phyloP scores from a whole-genome alignment of 2,329 filamentous ascomycete species.

The Xylaria sp. region DNA sequence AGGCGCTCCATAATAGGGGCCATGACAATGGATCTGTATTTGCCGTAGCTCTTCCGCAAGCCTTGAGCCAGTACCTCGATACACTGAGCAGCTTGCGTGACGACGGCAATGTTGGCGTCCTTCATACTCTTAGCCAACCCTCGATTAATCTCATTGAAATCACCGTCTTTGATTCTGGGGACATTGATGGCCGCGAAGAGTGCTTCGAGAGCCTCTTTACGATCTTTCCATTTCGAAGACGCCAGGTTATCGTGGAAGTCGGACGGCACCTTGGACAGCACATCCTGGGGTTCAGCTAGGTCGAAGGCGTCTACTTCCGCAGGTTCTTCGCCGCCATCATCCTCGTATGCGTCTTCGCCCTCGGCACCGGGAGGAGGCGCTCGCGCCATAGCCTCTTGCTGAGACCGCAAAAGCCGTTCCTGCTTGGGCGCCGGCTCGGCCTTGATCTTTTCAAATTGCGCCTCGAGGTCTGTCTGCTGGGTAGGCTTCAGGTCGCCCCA shows the following conservation, averaged over 20 bases:
- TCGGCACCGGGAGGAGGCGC: slow-evolving; percentile 65
- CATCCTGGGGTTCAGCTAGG: slow-evolving; percentile 84
- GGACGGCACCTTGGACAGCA: slow-evolving; percentile 78
- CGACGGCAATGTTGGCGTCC: slow-evolving; percentile 95
- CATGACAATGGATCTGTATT: slow-evolving; percentile 81
- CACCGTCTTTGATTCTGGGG: slow-evolving; percentile 88
- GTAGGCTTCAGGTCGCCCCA: slow-evolving; percentile 95
- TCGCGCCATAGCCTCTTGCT: slow-evolving; percentile 82
- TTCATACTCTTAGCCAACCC: slow-evolving; percentile 97
- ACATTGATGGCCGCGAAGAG: slow-evolving; percentile 79
- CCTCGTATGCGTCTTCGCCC: slow-evolving; percentile 64
- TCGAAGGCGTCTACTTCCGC: slow-evolving; percentile 82
- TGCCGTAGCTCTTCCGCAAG: slow-evolving; percentile 76
- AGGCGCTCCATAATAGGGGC: slow-evolving; percentile 90
- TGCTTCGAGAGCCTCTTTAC: slow-evolving; percentile 90
- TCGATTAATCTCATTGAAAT: slow-evolving; percentile 83
- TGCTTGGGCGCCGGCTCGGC: slow-evolving; percentile 87
- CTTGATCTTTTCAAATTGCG: slow-evolving; percentile 92
- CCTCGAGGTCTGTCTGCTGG: slow-evolving; percentile 91
- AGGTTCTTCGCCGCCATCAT: slow-evolving; percentile 64
- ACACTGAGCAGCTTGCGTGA: slow-evolving; percentile 90
- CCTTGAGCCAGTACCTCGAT: slow-evolving; percentile 89
- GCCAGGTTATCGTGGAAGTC: slow-evolving; percentile 83
- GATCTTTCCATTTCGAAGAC: slow-evolving; percentile 97
- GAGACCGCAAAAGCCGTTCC: slow-evolving; percentile 83